Evolutionary conservation across 257 asterid species (phyloP).

Genomic region (Solanum chmielewskii): DNA sequence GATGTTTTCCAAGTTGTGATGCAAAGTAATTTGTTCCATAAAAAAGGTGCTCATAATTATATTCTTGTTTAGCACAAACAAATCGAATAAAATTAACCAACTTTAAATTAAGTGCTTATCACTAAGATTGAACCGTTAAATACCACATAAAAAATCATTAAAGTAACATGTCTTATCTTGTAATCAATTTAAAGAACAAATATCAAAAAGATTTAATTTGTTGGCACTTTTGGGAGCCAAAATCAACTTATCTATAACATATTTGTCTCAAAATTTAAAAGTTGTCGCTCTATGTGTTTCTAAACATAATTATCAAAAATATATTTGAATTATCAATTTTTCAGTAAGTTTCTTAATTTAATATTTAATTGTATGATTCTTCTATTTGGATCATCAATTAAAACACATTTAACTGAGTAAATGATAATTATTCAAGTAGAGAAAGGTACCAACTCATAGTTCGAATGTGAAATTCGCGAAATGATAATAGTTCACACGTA

Average conservation of each 20-base stretch:
- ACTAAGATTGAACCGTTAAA: background rate
- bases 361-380: background rate
- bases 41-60: background rate
- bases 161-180: background rate
- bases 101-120: background rate
- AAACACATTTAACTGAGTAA: background rate
- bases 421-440: background rate
- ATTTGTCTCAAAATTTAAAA: background rate
- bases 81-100: conserved; percentile 11
- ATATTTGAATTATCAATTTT: background rate
- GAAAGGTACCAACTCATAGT: background rate
- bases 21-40: background rate
- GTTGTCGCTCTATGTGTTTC: background rate
- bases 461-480: background rate
- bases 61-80: conserved; percentile 11
- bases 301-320: background rate
- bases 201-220: background rate
- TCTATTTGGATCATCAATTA: background rate
- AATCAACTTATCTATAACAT: background rate
- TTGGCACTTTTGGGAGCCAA: background rate
- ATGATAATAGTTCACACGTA: background rate
- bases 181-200: background rate
- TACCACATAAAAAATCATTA: background rate
- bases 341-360: too few relatives aligned
- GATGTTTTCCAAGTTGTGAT: background rate